Base-by-base conservation (phyloP, 768 basidiomycete species). In the Pholiota molesta region DNA sequence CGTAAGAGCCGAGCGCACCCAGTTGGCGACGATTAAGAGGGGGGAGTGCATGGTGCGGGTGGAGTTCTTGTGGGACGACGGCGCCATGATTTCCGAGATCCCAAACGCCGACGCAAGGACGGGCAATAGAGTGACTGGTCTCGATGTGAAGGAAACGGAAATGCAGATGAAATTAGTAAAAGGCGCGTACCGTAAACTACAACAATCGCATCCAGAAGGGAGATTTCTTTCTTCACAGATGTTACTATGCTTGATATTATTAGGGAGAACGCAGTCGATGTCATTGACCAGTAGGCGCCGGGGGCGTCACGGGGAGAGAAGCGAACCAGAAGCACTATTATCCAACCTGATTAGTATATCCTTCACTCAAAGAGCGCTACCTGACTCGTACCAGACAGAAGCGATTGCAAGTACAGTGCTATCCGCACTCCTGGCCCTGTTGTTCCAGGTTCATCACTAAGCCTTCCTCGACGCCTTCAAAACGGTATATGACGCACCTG, bases 241-340 rank as follows among this genome's bases (percentile, higher is more conserved):
- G 70, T 69, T 16, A 71, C 65, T 13, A 71, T 65, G 52, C 61
- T 66, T 11, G 71, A 66, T 57, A 72, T 68, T 54, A 72, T 70
- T 44, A 72, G 60, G 26, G 69, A 69, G 14, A 72, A 61, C 1
- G 71, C 69, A 6, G 69, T 72, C 33, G 69, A 69, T 35, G 68
- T 72, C 71, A 72, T 72, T 11, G 69, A 68, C 71, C 71, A 72
- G 54, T 72, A 72, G 9, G 71, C 71, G 13, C 69, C 65, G 8
- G 71, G 69, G 54, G 69, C 71, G 66, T 72, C 71, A 26, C 61
- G 55, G 35, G 71, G 71, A 6, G 71, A 72, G 35, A 66, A 66
- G n/a, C 71, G 66, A 13, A 72, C 66, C 14, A 72, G 63, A 26
- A 72, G 58, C n/a, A 72, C 69, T 72, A 33, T 26, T n/a, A 31